Percentiles rank a stretch among this genome's conserved stretches.
phyloP scores from a whole-genome alignment of 371 early-diverging fungal species.

The Mucor saturninus region DNA sequence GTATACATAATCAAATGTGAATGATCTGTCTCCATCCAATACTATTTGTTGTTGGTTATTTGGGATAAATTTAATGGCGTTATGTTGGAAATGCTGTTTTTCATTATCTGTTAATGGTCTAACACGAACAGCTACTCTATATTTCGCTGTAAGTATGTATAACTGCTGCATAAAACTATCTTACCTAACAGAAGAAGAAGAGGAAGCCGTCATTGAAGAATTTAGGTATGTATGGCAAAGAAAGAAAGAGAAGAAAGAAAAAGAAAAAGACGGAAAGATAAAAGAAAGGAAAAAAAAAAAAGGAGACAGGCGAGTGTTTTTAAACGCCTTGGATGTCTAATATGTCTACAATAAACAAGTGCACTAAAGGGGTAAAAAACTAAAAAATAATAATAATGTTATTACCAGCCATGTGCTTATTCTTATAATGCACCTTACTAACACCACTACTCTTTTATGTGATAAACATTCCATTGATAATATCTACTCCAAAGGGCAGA shows the following conservation, averaged over 20 bases:
- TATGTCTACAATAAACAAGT: conserved; percentile 3
- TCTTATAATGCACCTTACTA: not conserved
- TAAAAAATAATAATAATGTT: not conserved
- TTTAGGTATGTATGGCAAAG: not conserved
- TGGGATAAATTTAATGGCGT: conserved; percentile 64
- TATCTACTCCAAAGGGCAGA: not conserved
- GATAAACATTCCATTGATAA: conserved; percentile 1
- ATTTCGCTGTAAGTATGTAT: not conserved
- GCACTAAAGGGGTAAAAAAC: conserved; percentile 2
- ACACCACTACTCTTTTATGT: not conserved
- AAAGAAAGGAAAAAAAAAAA: conserved; percentile 10
- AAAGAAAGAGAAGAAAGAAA: conserved; percentile 11
- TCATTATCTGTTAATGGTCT: conserved; percentile 81
- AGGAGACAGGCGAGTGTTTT: conserved; percentile 8
- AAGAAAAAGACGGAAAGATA: conserved; percentile 8
- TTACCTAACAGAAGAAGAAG: conserved; percentile 34
- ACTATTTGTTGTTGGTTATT: conserved; percentile 64
- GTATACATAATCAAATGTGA: conserved; percentile 90
- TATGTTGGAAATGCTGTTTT: conserved; percentile 60
- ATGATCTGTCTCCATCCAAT: conserved; percentile 68
- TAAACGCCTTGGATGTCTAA: conserved; percentile 8
- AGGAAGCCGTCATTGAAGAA: conserved; percentile 1
- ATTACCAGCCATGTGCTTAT: conserved; percentile 2
- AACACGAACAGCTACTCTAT: conserved; percentile 76
- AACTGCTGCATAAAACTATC: not conserved